These are phyloP conservation scores for Ustilago loliicola DNA, from an alignment of 1,284 basidiomycete genomes.

Conservation along the genomic window DNA sequence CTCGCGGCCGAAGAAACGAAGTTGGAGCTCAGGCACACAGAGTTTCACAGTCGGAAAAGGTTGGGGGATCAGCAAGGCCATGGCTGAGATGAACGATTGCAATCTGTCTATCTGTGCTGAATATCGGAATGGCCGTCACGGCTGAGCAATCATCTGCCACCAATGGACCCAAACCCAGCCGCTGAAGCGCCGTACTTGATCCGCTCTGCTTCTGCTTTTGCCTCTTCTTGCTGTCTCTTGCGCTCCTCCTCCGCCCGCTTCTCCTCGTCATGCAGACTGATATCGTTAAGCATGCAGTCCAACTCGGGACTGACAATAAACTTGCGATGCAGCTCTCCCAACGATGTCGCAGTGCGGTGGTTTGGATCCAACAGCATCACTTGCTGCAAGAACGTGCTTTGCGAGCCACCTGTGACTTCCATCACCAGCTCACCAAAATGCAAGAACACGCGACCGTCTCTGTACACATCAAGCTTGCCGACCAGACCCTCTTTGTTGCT, in stretches of 20 bases:
- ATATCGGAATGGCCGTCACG: not conserved
- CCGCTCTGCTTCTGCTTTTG: constrained; percentile 30
- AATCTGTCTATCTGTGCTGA: not conserved
- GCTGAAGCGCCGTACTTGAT: constrained; percentile 28
- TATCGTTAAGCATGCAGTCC: constrained; percentile 79
- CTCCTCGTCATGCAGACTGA: constrained; percentile 38
- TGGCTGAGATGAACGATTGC: not conserved
- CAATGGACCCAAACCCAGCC: constrained; percentile 13
- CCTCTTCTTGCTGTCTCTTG: constrained; percentile 17
- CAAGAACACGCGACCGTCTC: constrained; percentile 63
- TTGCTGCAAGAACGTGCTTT: constrained; percentile 89
- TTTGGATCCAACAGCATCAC: constrained; percentile 80
- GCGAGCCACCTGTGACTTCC: constrained; percentile 80
- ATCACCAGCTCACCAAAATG: constrained; percentile 63
- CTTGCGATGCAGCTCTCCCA: constrained; percentile 87
- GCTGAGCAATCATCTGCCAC: constrained; percentile 13
- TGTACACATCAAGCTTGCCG: constrained; percentile 63
- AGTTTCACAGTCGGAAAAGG: not conserved
- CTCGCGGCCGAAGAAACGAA: no score
- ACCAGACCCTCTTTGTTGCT: constrained; percentile 55
- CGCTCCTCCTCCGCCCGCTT: constrained; percentile 18
- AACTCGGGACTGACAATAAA: constrained; percentile 89
- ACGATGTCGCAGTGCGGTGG: constrained; percentile 77
- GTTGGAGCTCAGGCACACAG: not conserved
- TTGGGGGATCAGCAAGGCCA: not conserved